Base-by-base conservation (phyloP, 768 basidiomycete species). In the Boletus vermiculosoides region DNA sequence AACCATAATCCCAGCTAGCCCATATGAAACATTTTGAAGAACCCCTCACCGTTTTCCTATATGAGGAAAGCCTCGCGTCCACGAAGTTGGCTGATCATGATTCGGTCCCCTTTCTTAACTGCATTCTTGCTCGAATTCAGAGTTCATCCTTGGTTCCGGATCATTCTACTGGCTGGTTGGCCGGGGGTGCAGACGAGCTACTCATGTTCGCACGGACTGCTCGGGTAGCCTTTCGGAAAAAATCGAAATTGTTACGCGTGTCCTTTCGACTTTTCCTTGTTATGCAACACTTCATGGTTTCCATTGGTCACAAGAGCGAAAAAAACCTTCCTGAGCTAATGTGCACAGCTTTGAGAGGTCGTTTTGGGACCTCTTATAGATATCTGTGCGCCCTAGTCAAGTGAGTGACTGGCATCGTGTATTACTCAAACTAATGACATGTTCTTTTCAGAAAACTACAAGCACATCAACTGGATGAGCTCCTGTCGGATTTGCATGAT, bases 11-110 rank as follows among this genome's bases (percentile, higher is more conserved):
- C 13, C 25, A 91, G 87, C 73, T 91, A 3, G 76, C 77, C 0
- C 76, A 90, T 64, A 69, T 91, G 68, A 87, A 87, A 58, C 90
- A 92, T 67, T 90, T 88, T 60, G 77, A 78, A 28, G 82, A 88
- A 25, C 83, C 85, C 0, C 68, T 89, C 15, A 76, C 80, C 4
- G 48, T 78, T 9, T 44, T 71, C 54, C 52, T 64, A 36, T 5
- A 62, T 49, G 64, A 61, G 11, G 55, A 52, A 41, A 45, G 3
- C 22, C 31, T 62, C 10, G 18, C 45, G 12, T 61, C 53, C 48
- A 25, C 28, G 20, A 28, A 54, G 18, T 56, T 74, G 28, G 46
- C 55, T 22, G 51, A 65, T 18, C 57, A 61, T 8, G 37, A 54
- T 58, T 75, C 63, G 22, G 65, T 47, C 31, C 54, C 54, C 61